Conservation (phyloP, 2,329 filamentous ascomycete species). For the Fusarium graminum region DNA sequence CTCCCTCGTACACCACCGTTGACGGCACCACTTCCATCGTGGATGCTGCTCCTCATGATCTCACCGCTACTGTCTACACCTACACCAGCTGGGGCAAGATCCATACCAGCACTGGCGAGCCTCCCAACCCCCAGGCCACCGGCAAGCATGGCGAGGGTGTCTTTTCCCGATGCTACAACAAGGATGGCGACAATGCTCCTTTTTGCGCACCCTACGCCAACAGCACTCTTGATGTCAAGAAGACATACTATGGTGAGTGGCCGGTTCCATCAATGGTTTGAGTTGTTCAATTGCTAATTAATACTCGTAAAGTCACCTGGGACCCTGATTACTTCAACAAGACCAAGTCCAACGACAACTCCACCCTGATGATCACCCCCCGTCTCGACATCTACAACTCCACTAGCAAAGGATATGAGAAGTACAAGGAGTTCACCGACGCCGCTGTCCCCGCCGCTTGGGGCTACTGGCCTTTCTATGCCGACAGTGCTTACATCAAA, state of each 20-base stretch:
- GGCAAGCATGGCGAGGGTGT: conserved; percentile 59
- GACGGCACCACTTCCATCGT: conserved; percentile 58
- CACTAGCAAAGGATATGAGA: conserved; percentile 54
- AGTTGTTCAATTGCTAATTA: conserved; percentile 1
- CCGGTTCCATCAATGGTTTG: background rate
- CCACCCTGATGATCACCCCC: conserved; percentile 51
- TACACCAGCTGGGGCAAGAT: conserved; percentile 54
- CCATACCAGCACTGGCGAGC: conserved; percentile 58
- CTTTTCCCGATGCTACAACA: conserved; percentile 65
- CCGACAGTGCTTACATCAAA: conserved; percentile 56
- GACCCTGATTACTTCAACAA: conserved; percentile 65
- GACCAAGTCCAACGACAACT: conserved; percentile 55
- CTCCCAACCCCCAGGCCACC: conserved; percentile 60
- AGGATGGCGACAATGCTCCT: conserved; percentile 61
- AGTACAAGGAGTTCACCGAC: conserved; percentile 54
- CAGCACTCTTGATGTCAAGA: conserved; percentile 59
- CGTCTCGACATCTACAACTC: conserved; percentile 59
- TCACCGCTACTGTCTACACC: conserved; percentile 61
- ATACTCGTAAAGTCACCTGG: conserved; percentile 64
- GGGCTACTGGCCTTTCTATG: conserved; percentile 64
- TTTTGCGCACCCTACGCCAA: conserved; percentile 64
- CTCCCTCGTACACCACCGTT: conserved; percentile 62
- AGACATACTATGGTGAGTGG: conserved; percentile 65
- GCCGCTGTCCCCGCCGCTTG: conserved; percentile 55
- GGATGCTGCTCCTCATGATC: conserved; percentile 60